Conservation (phyloP, 305 asterid species). For the Nicotiana rustica region DNA sequence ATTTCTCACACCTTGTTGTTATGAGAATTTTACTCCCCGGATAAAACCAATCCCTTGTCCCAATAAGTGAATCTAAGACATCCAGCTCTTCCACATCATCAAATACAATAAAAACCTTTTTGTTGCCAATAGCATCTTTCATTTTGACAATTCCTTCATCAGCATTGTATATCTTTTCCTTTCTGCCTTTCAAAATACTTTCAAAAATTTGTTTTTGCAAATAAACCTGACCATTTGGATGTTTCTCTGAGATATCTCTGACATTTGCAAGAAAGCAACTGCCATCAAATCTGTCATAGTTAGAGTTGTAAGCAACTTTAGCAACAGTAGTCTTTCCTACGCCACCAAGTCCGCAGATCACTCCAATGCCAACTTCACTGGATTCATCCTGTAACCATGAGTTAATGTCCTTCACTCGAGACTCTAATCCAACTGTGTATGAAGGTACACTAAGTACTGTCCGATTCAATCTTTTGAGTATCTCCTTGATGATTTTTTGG, state of each 20-base stretch:
- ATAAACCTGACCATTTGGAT: conserved; percentile 34
- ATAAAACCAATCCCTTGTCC: conserved; percentile 39
- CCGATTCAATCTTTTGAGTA: conserved; percentile 37
- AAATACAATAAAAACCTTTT: conserved; percentile 38
- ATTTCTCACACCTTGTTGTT: conserved; percentile 37
- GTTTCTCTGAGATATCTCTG: conserved; percentile 32
- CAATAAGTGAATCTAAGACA: conserved; percentile 34
- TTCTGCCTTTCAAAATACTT: conserved; percentile 33
- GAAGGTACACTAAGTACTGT: conserved; percentile 35
- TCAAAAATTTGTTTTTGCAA: conserved; percentile 39
- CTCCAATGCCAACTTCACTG: conserved; percentile 27
- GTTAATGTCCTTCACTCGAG: conserved; percentile 37
- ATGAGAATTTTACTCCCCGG: conserved; percentile 42
- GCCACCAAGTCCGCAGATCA: conserved; percentile 40
- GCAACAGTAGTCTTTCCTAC: conserved; percentile 44
- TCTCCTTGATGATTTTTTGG: conserved; percentile 35
- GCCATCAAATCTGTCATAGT: conserved; percentile 34
- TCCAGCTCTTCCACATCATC: conserved; percentile 43
- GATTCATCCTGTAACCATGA: conserved; percentile 40
- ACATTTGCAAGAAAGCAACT: conserved; percentile 41
- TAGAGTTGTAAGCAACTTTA: conserved; percentile 37
- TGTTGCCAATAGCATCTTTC: conserved; percentile 33
- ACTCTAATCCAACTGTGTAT: conserved; percentile 38
- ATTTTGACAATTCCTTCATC: conserved; percentile 41
- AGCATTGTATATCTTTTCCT: conserved; percentile 22